phyloP scores from a whole-genome alignment of 129 eudicot genomes.

The sunflower (Helianthus annuus) region DNA sequence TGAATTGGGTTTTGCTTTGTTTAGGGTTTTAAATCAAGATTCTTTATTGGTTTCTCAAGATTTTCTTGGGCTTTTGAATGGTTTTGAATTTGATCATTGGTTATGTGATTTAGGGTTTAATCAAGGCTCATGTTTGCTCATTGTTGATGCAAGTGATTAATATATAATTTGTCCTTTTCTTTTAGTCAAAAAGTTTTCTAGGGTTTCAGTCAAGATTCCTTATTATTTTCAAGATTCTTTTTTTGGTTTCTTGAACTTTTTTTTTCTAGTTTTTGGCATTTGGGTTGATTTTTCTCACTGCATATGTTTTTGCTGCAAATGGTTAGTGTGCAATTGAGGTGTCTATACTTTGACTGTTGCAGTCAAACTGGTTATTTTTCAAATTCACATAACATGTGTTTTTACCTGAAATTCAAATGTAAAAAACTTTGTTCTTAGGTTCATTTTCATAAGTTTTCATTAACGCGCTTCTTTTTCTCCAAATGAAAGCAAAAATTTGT shows the following conservation, averaged over 20 bases:
- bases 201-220: slow-evolving; percentile 29
- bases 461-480: neutral
- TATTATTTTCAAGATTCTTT: slow-evolving; percentile 4
- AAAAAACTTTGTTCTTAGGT: neutral
- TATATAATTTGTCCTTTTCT: slow-evolving; percentile 3
- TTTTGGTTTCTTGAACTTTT: neutral
- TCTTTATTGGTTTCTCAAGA: neutral
- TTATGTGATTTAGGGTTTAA: neutral
- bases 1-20: slow-evolving; percentile 9
- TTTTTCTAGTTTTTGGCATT: neutral
- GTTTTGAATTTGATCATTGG: neutral
- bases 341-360: slow-evolving; percentile 18
- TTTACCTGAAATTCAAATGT: neutral
- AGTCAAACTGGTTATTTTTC: neutral
- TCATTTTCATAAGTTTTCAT: neutral
- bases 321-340: slow-evolving; percentile 20
- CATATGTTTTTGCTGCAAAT: slow-evolving; percentile 27
- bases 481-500: neutral
- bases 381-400: neutral
- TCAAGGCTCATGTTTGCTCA: neutral
- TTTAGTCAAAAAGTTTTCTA: slow-evolving; percentile 24
- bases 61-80: neutral
- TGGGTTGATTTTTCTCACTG: slow-evolving; percentile 6
- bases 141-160: slow-evolving; percentile 14
- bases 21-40: slow-evolving; percentile 17